These are phyloP conservation scores for Diatrype stigma DNA, from an alignment of 2,329 filamentous ascomycete genomes.

Conservation along the genomic window DNA sequence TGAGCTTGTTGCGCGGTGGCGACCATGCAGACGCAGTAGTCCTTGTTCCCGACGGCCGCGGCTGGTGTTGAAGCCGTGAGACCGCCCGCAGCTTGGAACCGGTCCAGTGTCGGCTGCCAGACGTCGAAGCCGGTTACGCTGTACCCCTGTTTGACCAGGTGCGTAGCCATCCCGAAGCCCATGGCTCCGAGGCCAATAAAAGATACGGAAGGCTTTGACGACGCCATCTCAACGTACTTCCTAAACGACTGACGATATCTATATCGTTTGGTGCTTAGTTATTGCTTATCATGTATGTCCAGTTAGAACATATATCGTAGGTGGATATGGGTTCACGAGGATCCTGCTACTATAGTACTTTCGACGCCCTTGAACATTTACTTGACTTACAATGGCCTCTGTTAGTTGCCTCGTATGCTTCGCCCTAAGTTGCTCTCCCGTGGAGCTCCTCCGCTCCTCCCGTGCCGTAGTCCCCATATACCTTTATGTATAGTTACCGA, in stretches of 20 bases:
- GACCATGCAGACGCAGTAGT: slow-evolving; percentile 70
- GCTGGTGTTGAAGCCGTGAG: slow-evolving; percentile 53
- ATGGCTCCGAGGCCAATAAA: slow-evolving; percentile 77
- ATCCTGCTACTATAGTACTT: no score
- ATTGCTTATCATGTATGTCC: no score
- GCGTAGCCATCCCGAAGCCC: slow-evolving; percentile 77
- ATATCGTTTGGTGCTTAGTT: no score
- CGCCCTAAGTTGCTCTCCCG: no score
- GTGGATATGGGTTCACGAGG: no score
- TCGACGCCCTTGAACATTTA: no score
- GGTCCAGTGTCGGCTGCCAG: slow-evolving; percentile 61
- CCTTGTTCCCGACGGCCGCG: slow-evolving; percentile 55
- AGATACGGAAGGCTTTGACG: slow-evolving; percentile 42
- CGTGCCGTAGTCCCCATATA: background rate
- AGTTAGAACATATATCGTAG: no score
- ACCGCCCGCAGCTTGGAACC: slow-evolving; percentile 61
- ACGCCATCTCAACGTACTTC: slow-evolving; percentile 16
- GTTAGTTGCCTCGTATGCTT: no score
- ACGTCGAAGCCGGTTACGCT: slow-evolving; percentile 68
- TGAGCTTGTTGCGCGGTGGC: slow-evolving; percentile 68
- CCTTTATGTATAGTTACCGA: background rate
- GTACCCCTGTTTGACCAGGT: slow-evolving; percentile 65
- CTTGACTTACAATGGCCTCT: no score
- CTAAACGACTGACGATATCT: background rate
- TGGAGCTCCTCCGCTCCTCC: no score